Conservation (phyloP, 345 rosid genomes). For the Gossypium stocksii region DNA sequence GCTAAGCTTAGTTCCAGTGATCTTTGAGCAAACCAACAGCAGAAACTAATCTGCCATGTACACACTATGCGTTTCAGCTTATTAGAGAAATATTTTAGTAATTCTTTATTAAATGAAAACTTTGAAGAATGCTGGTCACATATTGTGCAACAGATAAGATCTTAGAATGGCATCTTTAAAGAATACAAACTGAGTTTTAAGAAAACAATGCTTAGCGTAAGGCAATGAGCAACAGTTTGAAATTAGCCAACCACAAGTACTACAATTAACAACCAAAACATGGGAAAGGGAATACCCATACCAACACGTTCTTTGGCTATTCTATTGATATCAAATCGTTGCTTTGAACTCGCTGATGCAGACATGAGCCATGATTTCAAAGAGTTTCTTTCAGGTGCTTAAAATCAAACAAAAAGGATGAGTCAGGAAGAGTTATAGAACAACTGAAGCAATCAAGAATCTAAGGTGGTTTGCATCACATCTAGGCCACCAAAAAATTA, state of each 20-base stretch:
- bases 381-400: slow-evolving; percentile 43
- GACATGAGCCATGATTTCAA: slow-evolving; percentile 73
- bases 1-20: neutral
- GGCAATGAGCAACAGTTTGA: neutral
- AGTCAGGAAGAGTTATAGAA: slow-evolving; percentile 15
- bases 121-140: neutral
- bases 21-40: neutral
- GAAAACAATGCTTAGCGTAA: neutral
- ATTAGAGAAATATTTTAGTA: neutral
- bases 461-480: neutral
- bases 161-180: neutral
- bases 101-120: neutral
- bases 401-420: slow-evolving; percentile 17
- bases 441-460: neutral
- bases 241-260: neutral
- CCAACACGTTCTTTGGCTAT: slow-evolving; percentile 23
- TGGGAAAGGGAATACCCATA: slow-evolving; percentile 34
- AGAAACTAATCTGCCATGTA: neutral
- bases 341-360: slow-evolving; percentile 38
- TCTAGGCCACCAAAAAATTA: neutral
- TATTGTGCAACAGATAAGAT: neutral
- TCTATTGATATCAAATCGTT: slow-evolving; percentile 20
- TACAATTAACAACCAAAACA: neutral
- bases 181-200: neutral
- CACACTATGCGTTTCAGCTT: neutral